Base-by-base conservation (phyloP, 192 early-diverging fungal species). In the Mortierella alpina region DNA sequence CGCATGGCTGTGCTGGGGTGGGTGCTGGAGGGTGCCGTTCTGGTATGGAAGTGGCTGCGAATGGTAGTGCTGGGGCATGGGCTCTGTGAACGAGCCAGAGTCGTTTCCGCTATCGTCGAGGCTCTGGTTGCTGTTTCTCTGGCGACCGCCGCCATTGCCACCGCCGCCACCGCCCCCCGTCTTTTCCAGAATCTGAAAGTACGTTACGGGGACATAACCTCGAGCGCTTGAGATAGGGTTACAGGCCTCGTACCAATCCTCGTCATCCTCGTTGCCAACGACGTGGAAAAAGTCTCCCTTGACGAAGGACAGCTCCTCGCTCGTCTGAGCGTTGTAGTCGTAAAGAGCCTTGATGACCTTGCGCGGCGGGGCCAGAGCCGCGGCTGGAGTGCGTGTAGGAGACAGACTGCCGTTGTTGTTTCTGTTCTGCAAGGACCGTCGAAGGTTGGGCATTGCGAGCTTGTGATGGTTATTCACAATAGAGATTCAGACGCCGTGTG, bases 251-350 rank as follows among this genome's bases (percentile, higher is more conserved):
- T 91, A 94, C 91, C 90, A 93, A 66, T 86, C 66, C 48, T 74
- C 82, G 81, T 91, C 91, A 42, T 89, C 87, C 23, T 92, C 91
- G 59, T 90, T 88, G 23, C 88, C 89, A 9, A 91, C 74, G 12
- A 94, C 93, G 66, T 92, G 89, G 78, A 92, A 92, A 66, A 92
- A 92, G 51, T 94, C 93, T 57, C 92, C 93, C 47, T 88, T 87
- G 56, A 83, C 75, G 66, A 94, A 94, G 31, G 91, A 88, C 6
- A 94, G 77, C 73, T 94, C 91, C n/a, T 84, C 71, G 51, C 70
- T 72, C 20, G 83, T 87, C 48, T 83, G 66, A 18, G 90, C 86
- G 13, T 85, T 76, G 72, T 92, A 94, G 85, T 90, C 86, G 70
- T 88, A 89, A 18, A 90, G 71, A 15, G 93, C 90, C 70, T 91